These are phyloP conservation scores for Talaromyces trachyspermus DNA, from an alignment of 495 filamentous ascomycete species.

Conservation along the genomic window DNA sequence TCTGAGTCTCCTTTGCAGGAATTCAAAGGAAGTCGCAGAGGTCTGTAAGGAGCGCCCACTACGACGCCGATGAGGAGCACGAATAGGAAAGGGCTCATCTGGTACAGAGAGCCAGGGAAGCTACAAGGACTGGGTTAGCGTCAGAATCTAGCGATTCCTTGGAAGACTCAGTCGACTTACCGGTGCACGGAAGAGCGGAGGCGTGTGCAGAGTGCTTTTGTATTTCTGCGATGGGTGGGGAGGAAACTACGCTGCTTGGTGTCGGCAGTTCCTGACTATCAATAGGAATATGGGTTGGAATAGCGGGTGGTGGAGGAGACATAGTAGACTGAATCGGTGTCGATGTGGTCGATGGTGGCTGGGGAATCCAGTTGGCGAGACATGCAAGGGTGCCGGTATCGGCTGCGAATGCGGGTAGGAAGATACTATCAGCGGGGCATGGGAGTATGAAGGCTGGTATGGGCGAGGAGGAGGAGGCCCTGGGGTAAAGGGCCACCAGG, in stretches of 20 bases:
- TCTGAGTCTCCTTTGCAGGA: slow-evolving; percentile 34
- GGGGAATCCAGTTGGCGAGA: slow-evolving; percentile 31
- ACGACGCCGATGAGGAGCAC: slow-evolving; percentile 34
- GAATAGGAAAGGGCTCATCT: slow-evolving; percentile 56
- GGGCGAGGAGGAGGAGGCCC: slow-evolving; percentile 28
- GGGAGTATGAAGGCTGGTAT: slow-evolving; percentile 23
- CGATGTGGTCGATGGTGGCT: slow-evolving; percentile 24
- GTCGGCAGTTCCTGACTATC: slow-evolving; percentile 26
- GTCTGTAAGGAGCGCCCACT: slow-evolving; percentile 29
- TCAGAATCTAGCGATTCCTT: slow-evolving; percentile 3
- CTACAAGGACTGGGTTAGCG: slow-evolving; percentile 28
- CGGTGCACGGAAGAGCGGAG: slow-evolving; percentile 52
- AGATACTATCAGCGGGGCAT: slow-evolving; percentile 43
- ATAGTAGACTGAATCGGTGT: slow-evolving; percentile 37
- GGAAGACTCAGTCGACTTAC: slow-evolving; percentile 38
- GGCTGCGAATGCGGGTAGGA: slow-evolving; percentile 42
- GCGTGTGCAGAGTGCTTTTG: slow-evolving; percentile 17
- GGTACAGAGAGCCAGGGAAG: slow-evolving; percentile 79
- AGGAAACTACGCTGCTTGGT: slow-evolving; percentile 24
- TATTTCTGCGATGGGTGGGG: slow-evolving; percentile 22
- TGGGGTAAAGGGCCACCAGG: slow-evolving; percentile 8
- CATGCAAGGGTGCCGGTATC: slow-evolving; percentile 32
- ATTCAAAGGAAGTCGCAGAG: slow-evolving; percentile 36
- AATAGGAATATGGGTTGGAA: slow-evolving; percentile 19
- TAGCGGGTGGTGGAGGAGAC: slow-evolving; percentile 29